Evolutionary conservation across 139 green algal genomes (phyloP), one percentile per base, ranked within the genome.

Genomic region (Micractinium conductrix): DNA sequence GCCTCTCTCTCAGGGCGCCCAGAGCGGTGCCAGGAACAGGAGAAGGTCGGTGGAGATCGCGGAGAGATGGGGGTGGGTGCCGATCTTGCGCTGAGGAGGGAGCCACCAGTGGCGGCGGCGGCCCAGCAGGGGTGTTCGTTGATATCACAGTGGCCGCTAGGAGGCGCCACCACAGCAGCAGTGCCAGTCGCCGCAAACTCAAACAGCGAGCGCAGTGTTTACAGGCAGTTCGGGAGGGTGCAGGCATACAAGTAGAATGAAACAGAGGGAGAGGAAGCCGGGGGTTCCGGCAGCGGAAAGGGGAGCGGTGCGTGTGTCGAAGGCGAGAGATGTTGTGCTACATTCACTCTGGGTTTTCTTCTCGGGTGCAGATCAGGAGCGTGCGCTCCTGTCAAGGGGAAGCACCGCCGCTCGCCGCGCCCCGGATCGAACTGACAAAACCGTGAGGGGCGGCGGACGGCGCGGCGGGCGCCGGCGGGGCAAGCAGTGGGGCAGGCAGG

Each of bases 371-470:
- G 35, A 30, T 24, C 19, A 28, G 30, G 19, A 9, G 78, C 74
- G 62, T 53, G 87, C 55, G 30, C n/a, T 96, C 68, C 63, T 92
- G 81, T 10, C 87, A 85, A 17, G 96, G 50, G 84, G 97, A 93
- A 40, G 87, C 89, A 62, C 93, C 93, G 37, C 93, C 73, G 21
- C 92, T 89, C 55, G 89, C 73, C 67, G 86, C 35, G 28, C 88
- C 84, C 19, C 55, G 55, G 8, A 88, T n/a, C 35, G 82, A 94
- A 72, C 33, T 43, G 65, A 33, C 35, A 72, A 70, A 72, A 72
- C 65, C 35, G n/a, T 22, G 33, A 72, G 9, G 65, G 33, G 65
- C 65, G n/a, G n/a, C n/a, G n/a, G n/a, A n/a, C n/a, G n/a, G n/a
- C n/a, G n/a, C n/a, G n/a, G n/a, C n/a, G n/a, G n/a, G n/a, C n/a